A percentile compares a stretch with the other conserved stretches of the same genome.
phyloP scores from a whole-genome alignment of 2,329 filamentous ascomycete genomes.

The Talaromyces marneffei region DNA sequence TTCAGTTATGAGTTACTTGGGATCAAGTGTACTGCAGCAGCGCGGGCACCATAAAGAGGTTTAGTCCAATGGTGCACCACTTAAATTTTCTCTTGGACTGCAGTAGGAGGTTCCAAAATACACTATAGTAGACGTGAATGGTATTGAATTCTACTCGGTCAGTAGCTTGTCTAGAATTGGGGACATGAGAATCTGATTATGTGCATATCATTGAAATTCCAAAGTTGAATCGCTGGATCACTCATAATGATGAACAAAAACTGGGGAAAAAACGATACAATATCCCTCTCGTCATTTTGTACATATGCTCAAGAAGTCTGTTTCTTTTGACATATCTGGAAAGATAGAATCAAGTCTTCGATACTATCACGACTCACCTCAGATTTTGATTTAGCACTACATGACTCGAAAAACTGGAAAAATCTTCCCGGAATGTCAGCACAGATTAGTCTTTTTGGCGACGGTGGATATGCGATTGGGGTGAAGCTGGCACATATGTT shows the following conservation, averaged over 20 bases:
- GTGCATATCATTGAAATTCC: not conserved
- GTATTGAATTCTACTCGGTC: not conserved
- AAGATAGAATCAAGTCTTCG: not conserved
- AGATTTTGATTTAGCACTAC: constrained; percentile 30
- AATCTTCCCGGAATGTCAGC: constrained; percentile 30
- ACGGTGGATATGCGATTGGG: constrained; percentile 39
- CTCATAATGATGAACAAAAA: not conserved
- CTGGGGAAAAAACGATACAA: not conserved
- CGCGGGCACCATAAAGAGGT: not conserved
- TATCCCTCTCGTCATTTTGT: too few relatives aligned
- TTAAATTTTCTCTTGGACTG: not conserved
- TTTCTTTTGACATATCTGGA: not conserved
- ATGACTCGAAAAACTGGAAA: constrained; percentile 23
- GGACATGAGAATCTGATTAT: not conserved
- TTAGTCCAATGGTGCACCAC: not conserved
- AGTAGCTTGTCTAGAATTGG: not conserved
- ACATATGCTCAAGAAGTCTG: too few relatives aligned
- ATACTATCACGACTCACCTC: constrained; percentile 21
- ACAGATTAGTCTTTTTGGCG: constrained; percentile 39
- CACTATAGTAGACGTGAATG: not conserved
- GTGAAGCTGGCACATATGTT: constrained; percentile 43
- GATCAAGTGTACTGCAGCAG: not conserved
- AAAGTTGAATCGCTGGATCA: not conserved
- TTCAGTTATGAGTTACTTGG: not conserved
- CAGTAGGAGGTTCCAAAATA: not conserved